Percentiles rank a stretch among this genome's conserved stretches.
Evolutionary conservation across 768 basidiomycete species (phyloP).

Genomic region (Termitomyces sp.): DNA sequence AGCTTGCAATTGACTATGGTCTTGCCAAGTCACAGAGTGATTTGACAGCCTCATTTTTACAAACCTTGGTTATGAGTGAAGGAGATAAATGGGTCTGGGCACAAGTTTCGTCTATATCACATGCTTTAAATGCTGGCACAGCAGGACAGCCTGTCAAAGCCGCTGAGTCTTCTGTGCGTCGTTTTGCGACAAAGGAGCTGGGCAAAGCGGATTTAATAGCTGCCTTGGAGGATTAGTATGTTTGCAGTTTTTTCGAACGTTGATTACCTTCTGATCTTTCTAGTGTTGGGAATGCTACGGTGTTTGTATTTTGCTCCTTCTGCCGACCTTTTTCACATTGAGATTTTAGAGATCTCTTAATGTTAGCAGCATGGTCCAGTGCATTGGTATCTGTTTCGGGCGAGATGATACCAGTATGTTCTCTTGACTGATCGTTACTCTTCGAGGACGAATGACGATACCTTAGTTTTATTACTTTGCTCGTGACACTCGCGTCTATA

Average conservation of each 20-base stretch:
- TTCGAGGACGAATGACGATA: neutral
- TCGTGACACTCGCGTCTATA: constrained; percentile 83
- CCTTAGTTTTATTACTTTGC: constrained; percentile 86
- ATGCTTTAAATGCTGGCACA: constrained; percentile 64
- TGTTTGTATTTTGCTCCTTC: constrained; percentile 22
- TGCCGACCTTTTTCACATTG: neutral
- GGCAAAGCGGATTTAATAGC: constrained; percentile 76
- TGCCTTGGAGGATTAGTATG: constrained; percentile 86
- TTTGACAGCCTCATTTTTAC: constrained; percentile 88
- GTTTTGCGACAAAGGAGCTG: constrained; percentile 84
- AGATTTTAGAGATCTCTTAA: constrained; percentile 53
- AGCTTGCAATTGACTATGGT: constrained; percentile 88
- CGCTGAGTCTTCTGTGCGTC: constrained; percentile 72
- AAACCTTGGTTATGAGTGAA: constrained; percentile 95
- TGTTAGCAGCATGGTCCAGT: constrained; percentile 78
- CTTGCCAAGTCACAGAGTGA: constrained; percentile 76
- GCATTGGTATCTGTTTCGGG: constrained; percentile 53
- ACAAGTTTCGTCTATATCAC: constrained; percentile 61
- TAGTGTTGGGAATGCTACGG: constrained; percentile 86
- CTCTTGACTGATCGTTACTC: neutral
- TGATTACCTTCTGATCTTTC: neutral
- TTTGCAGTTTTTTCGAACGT: constrained; percentile 10
- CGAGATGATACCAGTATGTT: constrained; percentile 67
- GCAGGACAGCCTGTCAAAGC: constrained; percentile 70
- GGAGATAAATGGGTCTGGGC: constrained; percentile 86